A percentile compares a stretch with the other conserved stretches of the same genome.
These are phyloP conservation scores for Tuctoria greenei DNA, from an alignment of 176 grass and related monocot genomes.

Conservation along the genomic window DNA sequence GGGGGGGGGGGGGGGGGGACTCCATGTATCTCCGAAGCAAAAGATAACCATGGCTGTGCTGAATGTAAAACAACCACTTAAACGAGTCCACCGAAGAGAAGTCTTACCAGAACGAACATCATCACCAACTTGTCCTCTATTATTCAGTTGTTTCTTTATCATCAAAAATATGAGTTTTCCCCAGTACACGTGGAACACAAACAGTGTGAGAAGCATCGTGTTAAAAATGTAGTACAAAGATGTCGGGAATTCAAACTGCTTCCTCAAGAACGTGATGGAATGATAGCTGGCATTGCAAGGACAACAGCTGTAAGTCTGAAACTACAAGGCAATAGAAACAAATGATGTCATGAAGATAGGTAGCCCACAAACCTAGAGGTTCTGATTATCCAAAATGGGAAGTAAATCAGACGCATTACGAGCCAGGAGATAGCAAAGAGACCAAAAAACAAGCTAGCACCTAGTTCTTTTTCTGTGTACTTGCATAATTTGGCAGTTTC, in stretches of 20 bases:
- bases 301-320: conserved; percentile 21
- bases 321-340: conserved; percentile 3
- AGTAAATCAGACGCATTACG: conserved; percentile 82
- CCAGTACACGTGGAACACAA: conserved; percentile 98
- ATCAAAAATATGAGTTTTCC: conserved; percentile 95
- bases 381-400: conserved; percentile 99
- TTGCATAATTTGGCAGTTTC: conserved; percentile 97
- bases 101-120: conserved; percentile 84
- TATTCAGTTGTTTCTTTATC: conserved; percentile 89
- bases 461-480: conserved; percentile 87
- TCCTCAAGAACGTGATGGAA: conserved; percentile 50
- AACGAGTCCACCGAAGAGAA: conserved; percentile 26
- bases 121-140: conserved; percentile 89
- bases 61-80: conserved; percentile 21
- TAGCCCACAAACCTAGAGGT: conserved; percentile 73
- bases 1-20: too few relatives aligned
- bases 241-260: conserved; percentile 56
- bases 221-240: conserved; percentile 87
- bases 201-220: conserved; percentile 95
- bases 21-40: not conserved
- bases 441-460: conserved; percentile 86
- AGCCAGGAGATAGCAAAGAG: conserved; percentile 95
- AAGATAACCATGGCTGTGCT: not conserved
- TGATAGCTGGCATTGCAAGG: conserved; percentile 64
- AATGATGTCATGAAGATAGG: conserved; percentile 10